Evolutionary conservation across 208 protist genomes (phyloP).

Genomic region (Plasmodiophora brassicae): DNA sequence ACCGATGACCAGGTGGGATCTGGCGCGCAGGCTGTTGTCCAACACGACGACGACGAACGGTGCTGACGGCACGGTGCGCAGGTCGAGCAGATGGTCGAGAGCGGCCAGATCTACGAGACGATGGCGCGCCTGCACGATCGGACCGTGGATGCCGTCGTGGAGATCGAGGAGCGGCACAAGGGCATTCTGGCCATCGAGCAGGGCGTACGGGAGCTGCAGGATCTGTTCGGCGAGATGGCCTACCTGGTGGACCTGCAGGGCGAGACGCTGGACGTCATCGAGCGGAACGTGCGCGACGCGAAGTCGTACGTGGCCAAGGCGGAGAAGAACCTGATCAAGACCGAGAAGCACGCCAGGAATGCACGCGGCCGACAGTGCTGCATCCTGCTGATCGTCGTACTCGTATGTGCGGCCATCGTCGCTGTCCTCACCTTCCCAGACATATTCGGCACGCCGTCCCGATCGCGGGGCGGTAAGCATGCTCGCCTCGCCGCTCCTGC

Average conservation of each 20-base stretch:
- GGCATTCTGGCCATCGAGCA: constrained; percentile 8
- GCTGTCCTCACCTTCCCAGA: no score
- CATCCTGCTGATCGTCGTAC: no score
- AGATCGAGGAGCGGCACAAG: constrained; percentile 35
- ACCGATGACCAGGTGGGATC: background rate
- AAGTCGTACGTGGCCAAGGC: background rate
- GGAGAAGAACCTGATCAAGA: background rate
- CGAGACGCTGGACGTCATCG: constrained; percentile 31
- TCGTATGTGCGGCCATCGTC: no score
- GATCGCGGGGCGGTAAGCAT: no score
- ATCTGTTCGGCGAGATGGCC: constrained; percentile 27
- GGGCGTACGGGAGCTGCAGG: constrained; percentile 14
- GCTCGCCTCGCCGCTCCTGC: no score
- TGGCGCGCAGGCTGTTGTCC: background rate
- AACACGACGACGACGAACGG: background rate
- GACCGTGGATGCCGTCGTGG: background rate
- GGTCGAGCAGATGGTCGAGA: background rate
- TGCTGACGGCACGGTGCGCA: background rate
- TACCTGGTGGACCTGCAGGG: background rate
- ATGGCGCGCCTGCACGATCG: background rate
- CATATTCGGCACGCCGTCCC: no score
- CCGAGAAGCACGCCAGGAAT: background rate
- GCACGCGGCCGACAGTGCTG: no score
- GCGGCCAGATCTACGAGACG: background rate
- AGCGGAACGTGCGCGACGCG: background rate